A percentile compares a stretch with the other conserved stretches of the same genome.
phyloP scores from a whole-genome alignment of 306 rosid species.

The Castanea crenata region DNA sequence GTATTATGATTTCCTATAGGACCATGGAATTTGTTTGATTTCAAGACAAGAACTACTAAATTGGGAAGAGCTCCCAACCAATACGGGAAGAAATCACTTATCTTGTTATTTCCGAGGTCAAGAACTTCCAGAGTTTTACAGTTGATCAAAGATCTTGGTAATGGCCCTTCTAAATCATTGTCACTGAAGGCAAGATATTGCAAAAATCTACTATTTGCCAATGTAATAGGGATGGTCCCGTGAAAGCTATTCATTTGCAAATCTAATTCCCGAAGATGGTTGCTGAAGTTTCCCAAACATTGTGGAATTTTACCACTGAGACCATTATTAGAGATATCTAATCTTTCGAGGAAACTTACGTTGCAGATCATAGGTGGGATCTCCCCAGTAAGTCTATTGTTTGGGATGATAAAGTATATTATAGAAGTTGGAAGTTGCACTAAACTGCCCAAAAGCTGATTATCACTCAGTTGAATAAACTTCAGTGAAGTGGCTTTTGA shows the following conservation, averaged over 20 bases:
- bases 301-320: slow-evolving; percentile 23
- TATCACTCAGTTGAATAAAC: slow-evolving; percentile 46
- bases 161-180: slow-evolving; percentile 32
- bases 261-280: slow-evolving; percentile 15
- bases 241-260: slow-evolving; percentile 25
- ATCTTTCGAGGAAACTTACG: not conserved
- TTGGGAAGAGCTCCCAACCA: not conserved
- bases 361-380: slow-evolving; percentile 13
- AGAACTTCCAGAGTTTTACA: slow-evolving; percentile 7
- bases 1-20: no score
- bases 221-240: slow-evolving; percentile 17
- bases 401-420: no score
- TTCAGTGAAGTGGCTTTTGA: slow-evolving; percentile 51
- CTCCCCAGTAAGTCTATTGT: not conserved
- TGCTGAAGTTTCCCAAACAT: slow-evolving; percentile 8
- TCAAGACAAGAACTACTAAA: slow-evolving; percentile 29
- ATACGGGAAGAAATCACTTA: no score
- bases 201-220: not conserved
- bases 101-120: no score
- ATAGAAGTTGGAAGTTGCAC: no score
- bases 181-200: slow-evolving; percentile 17
- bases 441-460: slow-evolving; percentile 43
- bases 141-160: slow-evolving; percentile 13
- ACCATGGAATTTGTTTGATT: slow-evolving; percentile 19
- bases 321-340: slow-evolving; percentile 9